Percentiles rank a stretch among this genome's conserved stretches.
Conservation (phyloP, 2,329 filamentous ascomycete genomes). For the Biscogniauxia sp. region DNA sequence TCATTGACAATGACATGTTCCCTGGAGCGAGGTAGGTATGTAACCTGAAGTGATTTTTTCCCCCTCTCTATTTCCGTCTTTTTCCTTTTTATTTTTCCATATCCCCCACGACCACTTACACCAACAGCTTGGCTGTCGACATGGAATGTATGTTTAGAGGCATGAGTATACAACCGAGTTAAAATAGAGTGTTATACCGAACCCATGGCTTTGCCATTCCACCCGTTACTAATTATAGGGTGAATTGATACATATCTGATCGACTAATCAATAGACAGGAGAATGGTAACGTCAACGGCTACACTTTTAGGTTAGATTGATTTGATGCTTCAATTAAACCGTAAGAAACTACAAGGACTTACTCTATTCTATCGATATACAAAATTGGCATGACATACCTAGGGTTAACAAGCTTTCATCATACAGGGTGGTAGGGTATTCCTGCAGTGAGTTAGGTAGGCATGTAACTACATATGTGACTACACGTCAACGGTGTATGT, state of each 20-base stretch:
- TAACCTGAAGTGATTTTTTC: background rate
- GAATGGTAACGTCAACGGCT: background rate
- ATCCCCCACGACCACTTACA: background rate
- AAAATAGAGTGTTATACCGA: background rate
- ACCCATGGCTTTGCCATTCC: background rate
- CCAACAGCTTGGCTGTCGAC: background rate
- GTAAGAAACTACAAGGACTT: background rate
- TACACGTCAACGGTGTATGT: too few relatives aligned
- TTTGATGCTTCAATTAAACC: background rate
- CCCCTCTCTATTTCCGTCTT: background rate
- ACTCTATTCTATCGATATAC: too few relatives aligned
- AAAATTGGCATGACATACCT: background rate
- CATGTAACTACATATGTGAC: background rate
- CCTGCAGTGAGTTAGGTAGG: background rate
- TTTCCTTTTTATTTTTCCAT: background rate
- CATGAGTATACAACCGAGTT: background rate
- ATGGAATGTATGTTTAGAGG: background rate
- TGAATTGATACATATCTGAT: too few relatives aligned
- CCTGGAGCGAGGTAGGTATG: background rate
- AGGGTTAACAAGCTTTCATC: background rate
- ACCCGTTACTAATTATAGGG: background rate
- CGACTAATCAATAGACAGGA: too few relatives aligned
- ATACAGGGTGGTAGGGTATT: background rate
- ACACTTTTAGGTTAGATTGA: background rate
- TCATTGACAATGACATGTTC: background rate